Evolutionary conservation across 768 basidiomycete species (phyloP), one percentile per base, ranked within the genome.

Genomic region (Termitomyces sp.): DNA sequence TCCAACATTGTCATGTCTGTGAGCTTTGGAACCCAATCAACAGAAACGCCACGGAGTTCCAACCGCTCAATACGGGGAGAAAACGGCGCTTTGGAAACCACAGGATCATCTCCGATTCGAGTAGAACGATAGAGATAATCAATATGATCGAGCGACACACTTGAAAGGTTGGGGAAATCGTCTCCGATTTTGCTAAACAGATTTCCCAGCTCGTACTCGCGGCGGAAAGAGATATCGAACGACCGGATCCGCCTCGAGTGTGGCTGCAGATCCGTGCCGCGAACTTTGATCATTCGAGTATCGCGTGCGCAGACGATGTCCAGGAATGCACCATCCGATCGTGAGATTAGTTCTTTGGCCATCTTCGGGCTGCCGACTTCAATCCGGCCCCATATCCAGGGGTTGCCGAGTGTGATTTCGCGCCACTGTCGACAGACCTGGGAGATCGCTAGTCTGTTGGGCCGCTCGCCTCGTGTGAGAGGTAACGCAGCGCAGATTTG

Each of bases 361-460:
- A 60, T 38, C 47, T 54, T 43, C 4, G 60, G 41, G 30, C 35
- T 49, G 43, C 55, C 49, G 5, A 46, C 48, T 24, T 61, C 56
- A 7, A 58, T 55, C 24, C 53, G 48, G 5, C 48, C 56, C 52
- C 60, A 60, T n/a, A 60, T 49, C 52, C 51, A 56, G 3, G 60
- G 60, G 18, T 50, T 33, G 22, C n/a, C 49, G 26, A 60, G 45
- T 10, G 59, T 47, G 28, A 60, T 53, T 30, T 18, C 5, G 7
- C 59, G 59, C 59, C 59, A 60, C 13, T 54, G 52, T 24, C 35
- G 48, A 43, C 52, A 57, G 48, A 57, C 56, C 32, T 60, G 60
- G 32, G 52, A 57, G n/a, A 60, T 54, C 18, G 56, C 56, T 26
- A 60, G 35, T 38, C 59, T 51, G 16, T 58, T 54, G 20, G 55